These are phyloP conservation scores for Leptographium lundbergii DNA, from an alignment of 2,329 filamentous ascomycete species.

Conservation along the genomic window DNA sequence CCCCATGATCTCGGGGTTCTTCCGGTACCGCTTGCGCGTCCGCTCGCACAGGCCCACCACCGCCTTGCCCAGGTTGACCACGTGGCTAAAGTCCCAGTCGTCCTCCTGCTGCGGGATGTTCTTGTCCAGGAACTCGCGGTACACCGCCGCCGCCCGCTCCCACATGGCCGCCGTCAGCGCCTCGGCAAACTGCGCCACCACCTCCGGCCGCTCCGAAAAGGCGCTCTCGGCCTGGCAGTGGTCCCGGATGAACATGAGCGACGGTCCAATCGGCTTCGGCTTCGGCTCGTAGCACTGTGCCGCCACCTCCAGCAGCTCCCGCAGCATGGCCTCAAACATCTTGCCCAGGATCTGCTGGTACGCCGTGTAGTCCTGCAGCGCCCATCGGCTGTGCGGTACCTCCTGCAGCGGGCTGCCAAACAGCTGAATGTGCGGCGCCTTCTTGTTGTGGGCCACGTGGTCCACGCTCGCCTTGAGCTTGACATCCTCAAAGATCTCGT, in stretches of 20 bases:
- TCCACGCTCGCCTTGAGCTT: constrained; percentile 38
- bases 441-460: constrained; percentile 52
- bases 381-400: constrained; percentile 52
- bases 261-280: constrained; percentile 59
- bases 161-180: constrained; percentile 62
- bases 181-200: constrained; percentile 57
- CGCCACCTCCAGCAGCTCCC: constrained; percentile 70
- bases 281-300: constrained; percentile 87
- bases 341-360: constrained; percentile 65
- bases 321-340: constrained; percentile 69
- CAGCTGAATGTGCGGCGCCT: constrained; percentile 42
- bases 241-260: constrained; percentile 64
- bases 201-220: constrained; percentile 59
- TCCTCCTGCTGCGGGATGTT: constrained; percentile 70
- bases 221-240: constrained; percentile 70
- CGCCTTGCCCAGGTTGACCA: constrained; percentile 76
- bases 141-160: constrained; percentile 64
- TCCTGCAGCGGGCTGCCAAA: constrained; percentile 38
- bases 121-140: constrained; percentile 64
- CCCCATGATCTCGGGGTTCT: constrained; percentile 78
- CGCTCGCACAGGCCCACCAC: constrained; percentile 77
- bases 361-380: constrained; percentile 51
- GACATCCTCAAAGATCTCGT: constrained; percentile 68
- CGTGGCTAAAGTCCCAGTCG: constrained; percentile 81
- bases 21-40: constrained; percentile 85